Percentiles rank a stretch among this genome's conserved stretches.
Evolutionary conservation across 768 basidiomycete genomes (phyloP).

Genomic region (Amanita subjunquillea): DNA sequence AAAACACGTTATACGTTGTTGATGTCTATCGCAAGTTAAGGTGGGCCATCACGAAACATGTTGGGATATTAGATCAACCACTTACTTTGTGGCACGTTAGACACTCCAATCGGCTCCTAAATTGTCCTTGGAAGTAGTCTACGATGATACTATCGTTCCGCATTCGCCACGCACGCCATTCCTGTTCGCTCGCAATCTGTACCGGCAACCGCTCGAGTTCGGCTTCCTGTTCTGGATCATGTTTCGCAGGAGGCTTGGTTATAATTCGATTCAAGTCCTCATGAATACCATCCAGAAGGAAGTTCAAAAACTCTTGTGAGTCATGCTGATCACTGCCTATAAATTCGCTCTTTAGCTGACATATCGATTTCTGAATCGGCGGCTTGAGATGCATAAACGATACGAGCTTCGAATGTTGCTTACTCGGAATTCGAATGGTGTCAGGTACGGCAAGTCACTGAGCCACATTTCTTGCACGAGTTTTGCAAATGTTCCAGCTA

Average conservation of each 20-base stretch:
- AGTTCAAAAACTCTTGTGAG: slow-evolving; percentile 93
- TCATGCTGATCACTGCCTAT: slow-evolving; percentile 89
- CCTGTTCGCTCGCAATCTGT: slow-evolving; percentile 83
- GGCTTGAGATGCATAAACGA: background rate
- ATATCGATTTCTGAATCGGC: slow-evolving; percentile 24
- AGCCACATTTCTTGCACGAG: slow-evolving; percentile 85
- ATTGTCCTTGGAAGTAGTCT: slow-evolving; percentile 97
- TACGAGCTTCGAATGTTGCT: slow-evolving; percentile 13
- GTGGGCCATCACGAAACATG: background rate
- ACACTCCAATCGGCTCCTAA: slow-evolving; percentile 82
- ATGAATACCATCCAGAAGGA: slow-evolving; percentile 86
- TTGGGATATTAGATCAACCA: slow-evolving; percentile 5
- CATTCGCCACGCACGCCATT: slow-evolving; percentile 86
- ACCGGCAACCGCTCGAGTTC: slow-evolving; percentile 80
- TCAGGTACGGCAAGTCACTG: slow-evolving; percentile 72
- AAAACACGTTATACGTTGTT: slow-evolving; percentile 95
- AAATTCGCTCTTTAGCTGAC: slow-evolving; percentile 60
- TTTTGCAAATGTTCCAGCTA: slow-evolving; percentile 75
- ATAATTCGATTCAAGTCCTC: slow-evolving; percentile 83
- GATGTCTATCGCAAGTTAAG: slow-evolving; percentile 57
- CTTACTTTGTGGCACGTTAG: slow-evolving; percentile 80
- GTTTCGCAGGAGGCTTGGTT: slow-evolving; percentile 50
- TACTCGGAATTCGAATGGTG: slow-evolving; percentile 80
- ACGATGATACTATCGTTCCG: slow-evolving; percentile 92
- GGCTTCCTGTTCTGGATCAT: slow-evolving; percentile 74